phyloP scores from a whole-genome alignment of 495 filamentous ascomycete genomes.

The Cercophora sp. region DNA sequence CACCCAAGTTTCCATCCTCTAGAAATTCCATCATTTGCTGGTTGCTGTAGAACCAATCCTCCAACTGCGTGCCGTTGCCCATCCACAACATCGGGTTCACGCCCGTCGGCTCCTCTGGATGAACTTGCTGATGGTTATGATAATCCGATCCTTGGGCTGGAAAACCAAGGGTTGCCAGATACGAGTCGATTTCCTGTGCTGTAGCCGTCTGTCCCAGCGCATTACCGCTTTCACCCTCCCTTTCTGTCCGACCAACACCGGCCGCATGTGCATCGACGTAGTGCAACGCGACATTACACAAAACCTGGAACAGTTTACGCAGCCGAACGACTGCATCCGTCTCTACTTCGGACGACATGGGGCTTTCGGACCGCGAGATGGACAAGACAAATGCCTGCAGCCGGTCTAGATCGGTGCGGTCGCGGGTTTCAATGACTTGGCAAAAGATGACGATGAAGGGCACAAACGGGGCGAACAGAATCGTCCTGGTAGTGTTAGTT shows the following conservation, averaged over 20 bases:
- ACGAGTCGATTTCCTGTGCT: conserved; percentile 14
- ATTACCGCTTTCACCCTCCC: not conserved
- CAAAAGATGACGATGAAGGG: conserved; percentile 68
- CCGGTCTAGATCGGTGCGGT: conserved; percentile 42
- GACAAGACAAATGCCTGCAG: conserved; percentile 56
- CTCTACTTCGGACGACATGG: conserved; percentile 16
- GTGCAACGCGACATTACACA: conserved; percentile 54
- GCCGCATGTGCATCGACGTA: conserved; percentile 46
- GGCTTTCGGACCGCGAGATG: conserved; percentile 42
- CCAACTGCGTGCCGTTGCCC: conserved; percentile 45
- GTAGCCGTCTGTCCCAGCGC: not conserved
- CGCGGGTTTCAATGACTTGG: conserved; percentile 51
- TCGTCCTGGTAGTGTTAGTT: conserved; percentile 42
- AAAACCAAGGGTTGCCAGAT: conserved; percentile 19
- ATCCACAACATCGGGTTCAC: conserved; percentile 25
- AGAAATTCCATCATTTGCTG: conserved; percentile 59
- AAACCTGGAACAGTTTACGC: conserved; percentile 56
- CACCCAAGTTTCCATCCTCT: conserved; percentile 47
- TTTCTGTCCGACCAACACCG: not conserved
- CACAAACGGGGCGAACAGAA: conserved; percentile 61
- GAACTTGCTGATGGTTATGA: not conserved
- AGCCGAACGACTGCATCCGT: conserved; percentile 54
- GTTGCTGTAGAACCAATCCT: conserved; percentile 63
- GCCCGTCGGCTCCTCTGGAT: not conserved
- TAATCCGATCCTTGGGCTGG: not conserved